Percentiles rank a stretch among this genome's conserved stretches.
Conservation (phyloP, 2,329 filamentous ascomycete species). For the Neophaeococcomyces mojaviensis region DNA sequence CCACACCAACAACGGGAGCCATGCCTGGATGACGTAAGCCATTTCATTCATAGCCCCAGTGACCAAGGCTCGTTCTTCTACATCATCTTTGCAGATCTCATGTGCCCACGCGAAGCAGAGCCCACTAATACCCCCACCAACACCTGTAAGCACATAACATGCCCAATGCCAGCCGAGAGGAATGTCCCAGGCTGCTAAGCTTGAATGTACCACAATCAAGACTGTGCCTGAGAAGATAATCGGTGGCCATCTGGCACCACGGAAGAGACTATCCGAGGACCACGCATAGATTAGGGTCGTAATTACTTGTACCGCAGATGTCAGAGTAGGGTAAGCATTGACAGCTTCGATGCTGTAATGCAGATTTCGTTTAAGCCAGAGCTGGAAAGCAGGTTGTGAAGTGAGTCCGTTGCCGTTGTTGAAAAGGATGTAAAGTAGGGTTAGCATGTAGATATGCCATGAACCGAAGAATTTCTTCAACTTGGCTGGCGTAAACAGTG, state of each 20-base stretch:
- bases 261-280: constrained; percentile 55
- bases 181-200: constrained; percentile 44
- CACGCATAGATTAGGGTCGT: constrained; percentile 58
- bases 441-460: constrained; percentile 58
- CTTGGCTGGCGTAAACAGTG: constrained; percentile 45
- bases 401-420: constrained; percentile 49
- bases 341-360: constrained; percentile 41
- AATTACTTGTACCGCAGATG: constrained; percentile 48
- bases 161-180: constrained; percentile 54
- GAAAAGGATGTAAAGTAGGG: constrained; percentile 55
- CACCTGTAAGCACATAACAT: constrained; percentile 50
- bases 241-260: constrained; percentile 55
- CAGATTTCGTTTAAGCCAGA: constrained; percentile 37
- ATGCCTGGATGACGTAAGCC: constrained; percentile 62
- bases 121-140: constrained; percentile 41
- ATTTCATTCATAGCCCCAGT: constrained; percentile 61
- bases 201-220: constrained; percentile 39
- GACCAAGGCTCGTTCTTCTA: constrained; percentile 46
- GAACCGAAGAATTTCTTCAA: constrained; percentile 54
- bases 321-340: constrained; percentile 54
- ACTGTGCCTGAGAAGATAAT: constrained; percentile 50
- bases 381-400: constrained; percentile 50
- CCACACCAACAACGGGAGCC: constrained; percentile 54
- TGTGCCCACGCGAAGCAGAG: constrained; percentile 49
- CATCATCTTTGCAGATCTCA: constrained; percentile 41